A percentile compares a stretch with the other conserved stretches of the same genome.
phyloP scores from a whole-genome alignment of 768 basidiomycete species.

The Atractiella rhizophila region DNA sequence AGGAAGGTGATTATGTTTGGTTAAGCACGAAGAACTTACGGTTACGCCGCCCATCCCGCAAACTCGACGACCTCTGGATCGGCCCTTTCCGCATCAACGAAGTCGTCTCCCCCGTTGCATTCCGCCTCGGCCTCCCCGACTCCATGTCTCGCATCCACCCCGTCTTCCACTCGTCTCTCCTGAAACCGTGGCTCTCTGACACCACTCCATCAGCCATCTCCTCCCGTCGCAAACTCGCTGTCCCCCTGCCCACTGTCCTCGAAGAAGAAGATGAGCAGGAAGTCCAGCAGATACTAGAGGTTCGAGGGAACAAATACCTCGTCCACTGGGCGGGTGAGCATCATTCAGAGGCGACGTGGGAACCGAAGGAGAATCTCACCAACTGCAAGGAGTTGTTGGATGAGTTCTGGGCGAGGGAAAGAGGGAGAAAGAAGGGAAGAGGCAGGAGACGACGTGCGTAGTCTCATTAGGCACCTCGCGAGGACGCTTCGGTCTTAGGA shows the following conservation, averaged over 20 bases:
- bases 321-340: not conserved
- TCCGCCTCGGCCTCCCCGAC: constrained; percentile 20
- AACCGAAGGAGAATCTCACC: too few species aligned
- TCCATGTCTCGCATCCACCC: constrained; percentile 23
- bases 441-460: too few species aligned
- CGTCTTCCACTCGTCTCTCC: constrained; percentile 24
- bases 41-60: not conserved
- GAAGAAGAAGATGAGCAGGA: not conserved
- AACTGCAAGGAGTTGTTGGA: too few species aligned
- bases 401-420: too few species aligned
- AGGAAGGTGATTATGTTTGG: not conserved
- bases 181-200: constrained; percentile 18
- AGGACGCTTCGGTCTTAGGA: too few species aligned
- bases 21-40: not conserved
- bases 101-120: constrained; percentile 11
- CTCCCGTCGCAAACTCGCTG: too few species aligned
- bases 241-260: not conserved
- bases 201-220: constrained; percentile 5
- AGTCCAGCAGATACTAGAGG: not conserved
- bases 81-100: not conserved
- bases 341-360: not conserved
- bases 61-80: not conserved
- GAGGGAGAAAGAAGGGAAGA: too few species aligned
- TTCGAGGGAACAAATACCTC: not conserved
- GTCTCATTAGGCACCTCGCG: too few species aligned